Conservation (phyloP, 768 basidiomycete species). For the Phlebiopsis flavidoalba region DNA sequence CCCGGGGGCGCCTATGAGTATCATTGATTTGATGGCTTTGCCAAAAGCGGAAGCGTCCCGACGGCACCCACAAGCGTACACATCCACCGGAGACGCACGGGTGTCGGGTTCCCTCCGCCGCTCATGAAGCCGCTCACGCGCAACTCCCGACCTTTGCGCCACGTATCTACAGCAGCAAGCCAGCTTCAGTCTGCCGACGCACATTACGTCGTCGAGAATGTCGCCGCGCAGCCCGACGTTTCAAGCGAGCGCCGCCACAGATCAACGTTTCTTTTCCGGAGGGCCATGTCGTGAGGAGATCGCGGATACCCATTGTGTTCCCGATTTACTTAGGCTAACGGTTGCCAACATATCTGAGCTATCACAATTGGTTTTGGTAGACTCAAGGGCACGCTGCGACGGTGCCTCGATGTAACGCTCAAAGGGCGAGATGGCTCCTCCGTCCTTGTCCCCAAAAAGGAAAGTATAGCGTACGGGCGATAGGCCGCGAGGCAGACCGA, state of each 20-base stretch:
- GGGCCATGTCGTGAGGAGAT: not conserved
- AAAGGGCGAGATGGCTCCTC: too few relatives aligned
- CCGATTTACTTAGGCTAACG: not conserved
- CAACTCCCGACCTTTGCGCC: not conserved
- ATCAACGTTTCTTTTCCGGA: not conserved
- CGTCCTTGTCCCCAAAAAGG: not conserved
- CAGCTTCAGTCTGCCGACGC: too few relatives aligned
- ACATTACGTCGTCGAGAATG: not conserved
- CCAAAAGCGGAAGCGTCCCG: not conserved
- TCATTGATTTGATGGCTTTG: not conserved
- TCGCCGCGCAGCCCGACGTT: not conserved
- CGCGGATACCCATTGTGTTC: not conserved
- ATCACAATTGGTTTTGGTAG: not conserved
- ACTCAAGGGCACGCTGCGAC: not conserved
- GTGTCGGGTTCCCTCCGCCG: not conserved
- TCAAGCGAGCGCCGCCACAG: not conserved
- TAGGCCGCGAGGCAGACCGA: not conserved
- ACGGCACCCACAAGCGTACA: conserved; percentile 2
- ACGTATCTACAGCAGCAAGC: too few relatives aligned
- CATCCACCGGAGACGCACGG: not conserved
- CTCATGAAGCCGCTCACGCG: too few relatives aligned
- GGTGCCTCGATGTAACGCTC: not conserved
- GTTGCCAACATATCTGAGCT: not conserved
- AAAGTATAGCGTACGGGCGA: not conserved
- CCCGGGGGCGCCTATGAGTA: not conserved